Percentiles rank a stretch among this genome's conserved stretches.
Evolutionary conservation across 176 grass and related monocot genomes (phyloP).

Genomic region (Paspalum notatum): DNA sequence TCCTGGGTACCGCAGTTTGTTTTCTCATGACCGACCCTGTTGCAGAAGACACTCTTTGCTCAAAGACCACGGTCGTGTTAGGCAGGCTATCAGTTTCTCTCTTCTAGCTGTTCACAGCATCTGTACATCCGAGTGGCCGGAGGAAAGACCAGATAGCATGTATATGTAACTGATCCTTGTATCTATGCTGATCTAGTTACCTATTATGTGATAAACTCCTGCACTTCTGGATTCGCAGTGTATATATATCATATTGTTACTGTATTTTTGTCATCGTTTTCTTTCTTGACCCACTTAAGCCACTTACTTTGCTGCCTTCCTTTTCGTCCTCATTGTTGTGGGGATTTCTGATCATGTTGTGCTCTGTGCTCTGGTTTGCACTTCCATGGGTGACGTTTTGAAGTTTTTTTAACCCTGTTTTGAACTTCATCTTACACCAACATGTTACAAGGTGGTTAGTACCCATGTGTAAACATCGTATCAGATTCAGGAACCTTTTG

Average conservation of each 20-base stretch:
- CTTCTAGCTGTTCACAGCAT: neutral
- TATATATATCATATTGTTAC: neutral
- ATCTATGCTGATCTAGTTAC: neutral
- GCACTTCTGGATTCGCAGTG: neutral
- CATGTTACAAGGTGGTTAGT: neutral
- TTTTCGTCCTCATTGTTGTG: neutral
- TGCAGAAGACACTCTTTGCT: neutral
- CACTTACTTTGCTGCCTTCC: too few relatives aligned
- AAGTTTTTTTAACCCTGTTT: too few relatives aligned
- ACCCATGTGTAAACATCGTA: neutral
- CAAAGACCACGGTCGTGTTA: constrained; percentile 7
- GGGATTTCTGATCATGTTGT: neutral
- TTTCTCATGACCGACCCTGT: neutral
- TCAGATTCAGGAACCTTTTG: neutral
- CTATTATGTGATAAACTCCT: neutral
- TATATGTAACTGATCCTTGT: neutral
- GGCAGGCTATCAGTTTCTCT: neutral
- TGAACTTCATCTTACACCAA: neutral
- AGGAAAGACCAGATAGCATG: neutral
- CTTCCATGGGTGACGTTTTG: too few relatives aligned
- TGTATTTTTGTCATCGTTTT: neutral
- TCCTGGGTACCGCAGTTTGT: neutral
- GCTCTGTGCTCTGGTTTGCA: neutral
- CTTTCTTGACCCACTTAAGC: neutral
- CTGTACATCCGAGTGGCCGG: neutral